These are phyloP conservation scores for Huntiella abstrusa DNA, from an alignment of 2,329 filamentous ascomycete genomes.

Conservation along the genomic window DNA sequence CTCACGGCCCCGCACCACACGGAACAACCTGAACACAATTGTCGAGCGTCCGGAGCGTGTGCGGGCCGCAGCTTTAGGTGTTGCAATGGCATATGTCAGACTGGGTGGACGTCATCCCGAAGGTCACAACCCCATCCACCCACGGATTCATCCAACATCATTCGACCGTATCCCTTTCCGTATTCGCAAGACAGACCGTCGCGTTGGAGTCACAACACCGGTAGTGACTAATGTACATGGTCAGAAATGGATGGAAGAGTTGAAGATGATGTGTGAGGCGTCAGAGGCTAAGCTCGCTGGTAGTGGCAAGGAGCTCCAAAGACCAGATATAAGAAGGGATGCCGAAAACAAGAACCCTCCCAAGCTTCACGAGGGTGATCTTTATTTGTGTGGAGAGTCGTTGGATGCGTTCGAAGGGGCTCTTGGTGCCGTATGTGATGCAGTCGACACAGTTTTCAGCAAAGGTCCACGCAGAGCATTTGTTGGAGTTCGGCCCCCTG, in stretches of 20 bases:
- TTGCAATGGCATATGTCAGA: constrained; percentile 78
- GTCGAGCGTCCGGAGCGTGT: constrained; percentile 88
- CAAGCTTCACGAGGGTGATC: constrained; percentile 67
- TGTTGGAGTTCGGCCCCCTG: constrained; percentile 79
- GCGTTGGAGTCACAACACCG: constrained; percentile 50
- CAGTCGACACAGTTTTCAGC: constrained; percentile 65
- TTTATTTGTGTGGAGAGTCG: constrained; percentile 80
- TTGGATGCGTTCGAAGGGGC: constrained; percentile 77
- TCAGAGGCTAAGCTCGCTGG: constrained; percentile 61
- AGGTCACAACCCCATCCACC: constrained; percentile 48
- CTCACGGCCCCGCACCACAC: constrained; percentile 61
- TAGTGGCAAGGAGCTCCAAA: constrained; percentile 58
- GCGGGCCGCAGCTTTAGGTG: constrained; percentile 62
- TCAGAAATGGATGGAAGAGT: constrained; percentile 78
- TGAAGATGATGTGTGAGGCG: constrained; percentile 65
- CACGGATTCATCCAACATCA: constrained; percentile 33
- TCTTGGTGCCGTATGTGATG: constrained; percentile 82
- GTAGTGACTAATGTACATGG: constrained; percentile 86
- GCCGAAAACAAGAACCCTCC: constrained; percentile 23
- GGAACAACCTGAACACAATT: constrained; percentile 54
- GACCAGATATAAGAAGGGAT: constrained; percentile 42
- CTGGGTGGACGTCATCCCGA: constrained; percentile 63
- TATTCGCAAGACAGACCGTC: constrained; percentile 63
- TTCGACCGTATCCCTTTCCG: constrained; percentile 54
- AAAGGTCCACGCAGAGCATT: constrained; percentile 55